A percentile compares a stretch with the other conserved stretches of the same genome.
Conservation (phyloP, 2,329 filamentous ascomycete species). For the Periconia sp. region DNA sequence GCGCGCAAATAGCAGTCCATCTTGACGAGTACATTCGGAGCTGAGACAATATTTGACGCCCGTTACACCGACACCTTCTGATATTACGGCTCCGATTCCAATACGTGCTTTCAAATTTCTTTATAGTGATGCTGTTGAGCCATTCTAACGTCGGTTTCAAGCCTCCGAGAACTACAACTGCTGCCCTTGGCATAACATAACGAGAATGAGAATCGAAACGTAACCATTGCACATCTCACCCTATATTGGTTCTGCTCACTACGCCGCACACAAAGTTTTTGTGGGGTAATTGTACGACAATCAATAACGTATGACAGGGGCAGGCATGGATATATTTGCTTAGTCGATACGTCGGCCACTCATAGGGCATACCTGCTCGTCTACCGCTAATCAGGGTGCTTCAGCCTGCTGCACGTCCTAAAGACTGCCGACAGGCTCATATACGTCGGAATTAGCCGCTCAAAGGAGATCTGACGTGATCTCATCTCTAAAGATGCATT, state of each 20-base stretch:
- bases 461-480: not conserved
- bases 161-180: not conserved
- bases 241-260: not conserved
- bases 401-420: not conserved
- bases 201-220: not conserved
- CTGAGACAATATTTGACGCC: too few relatives aligned
- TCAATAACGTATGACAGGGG: not conserved
- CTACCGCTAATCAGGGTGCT: too few relatives aligned
- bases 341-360: not conserved
- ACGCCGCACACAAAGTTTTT: not conserved
- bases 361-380: too few relatives aligned
- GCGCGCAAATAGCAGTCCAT: too few relatives aligned
- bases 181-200: not conserved
- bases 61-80: too few relatives aligned
- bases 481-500: not conserved
- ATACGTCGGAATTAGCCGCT: not conserved
- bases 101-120: not conserved
- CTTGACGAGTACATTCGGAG: too few relatives aligned
- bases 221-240: not conserved
- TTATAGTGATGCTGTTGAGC: not conserved
- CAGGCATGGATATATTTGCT: not conserved
- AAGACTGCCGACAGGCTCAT: not conserved
- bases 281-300: not conserved
- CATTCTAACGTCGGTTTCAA: not conserved
- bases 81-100: too few relatives aligned